Evolutionary conservation across 2,329 filamentous ascomycete species (phyloP).

Genomic region (Fusarium luffae): DNA sequence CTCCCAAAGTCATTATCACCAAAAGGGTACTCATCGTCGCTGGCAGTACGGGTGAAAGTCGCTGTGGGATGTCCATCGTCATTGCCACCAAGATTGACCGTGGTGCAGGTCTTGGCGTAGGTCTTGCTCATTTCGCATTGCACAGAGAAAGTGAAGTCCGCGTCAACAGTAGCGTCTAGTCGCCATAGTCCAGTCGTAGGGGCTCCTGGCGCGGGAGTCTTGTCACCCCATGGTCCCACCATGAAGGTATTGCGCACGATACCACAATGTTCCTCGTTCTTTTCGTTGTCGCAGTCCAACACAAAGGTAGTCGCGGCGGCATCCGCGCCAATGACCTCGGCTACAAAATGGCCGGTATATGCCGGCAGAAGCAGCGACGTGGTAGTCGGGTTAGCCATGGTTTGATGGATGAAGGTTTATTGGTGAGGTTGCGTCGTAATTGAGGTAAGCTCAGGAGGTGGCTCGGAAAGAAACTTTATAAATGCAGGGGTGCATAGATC

Average conservation of each 20-base stretch:
- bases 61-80: not conserved
- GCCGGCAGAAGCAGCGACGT: not conserved
- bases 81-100: not conserved
- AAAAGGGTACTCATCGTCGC: not conserved
- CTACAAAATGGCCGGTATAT: not conserved
- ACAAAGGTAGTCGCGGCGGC: not conserved
- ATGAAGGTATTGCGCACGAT: not conserved
- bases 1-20: not conserved
- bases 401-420: not conserved
- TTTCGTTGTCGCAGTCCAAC: not conserved
- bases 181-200: not conserved
- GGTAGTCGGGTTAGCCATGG: not conserved
- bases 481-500: not conserved
- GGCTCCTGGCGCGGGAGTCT: not conserved
- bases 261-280: not conserved
- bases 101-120: not conserved
- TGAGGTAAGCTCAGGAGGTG: not conserved
- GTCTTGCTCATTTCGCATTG: not conserved
- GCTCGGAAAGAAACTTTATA: not conserved
- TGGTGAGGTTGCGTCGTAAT: not conserved
- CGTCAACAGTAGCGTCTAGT: too few species aligned
- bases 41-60: not conserved
- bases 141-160: not conserved
- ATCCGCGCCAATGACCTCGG: not conserved
- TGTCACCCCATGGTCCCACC: not conserved